Evolutionary conservation across 192 early-diverging fungal genomes (phyloP).

Genomic region (Linnemannia schmuckeri): DNA sequence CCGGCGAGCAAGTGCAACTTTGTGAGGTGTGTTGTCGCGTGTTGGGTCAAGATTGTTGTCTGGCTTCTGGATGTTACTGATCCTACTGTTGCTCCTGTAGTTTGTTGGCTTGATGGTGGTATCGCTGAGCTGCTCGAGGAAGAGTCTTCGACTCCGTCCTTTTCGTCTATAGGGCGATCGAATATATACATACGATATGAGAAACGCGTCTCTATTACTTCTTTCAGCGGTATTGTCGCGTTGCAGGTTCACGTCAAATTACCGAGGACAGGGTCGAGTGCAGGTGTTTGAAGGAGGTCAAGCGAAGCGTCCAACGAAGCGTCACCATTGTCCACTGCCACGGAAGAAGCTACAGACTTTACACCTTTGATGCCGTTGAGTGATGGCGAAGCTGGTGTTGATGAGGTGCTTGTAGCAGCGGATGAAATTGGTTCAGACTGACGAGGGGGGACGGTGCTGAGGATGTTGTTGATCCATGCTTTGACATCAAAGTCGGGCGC

Average conservation of each 20-base stretch:
- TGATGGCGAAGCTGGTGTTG: neutral
- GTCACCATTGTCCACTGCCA: conserved; percentile 19
- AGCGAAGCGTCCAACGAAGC: conserved; percentile 44
- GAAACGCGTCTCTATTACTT: neutral
- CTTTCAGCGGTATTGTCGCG: neutral
- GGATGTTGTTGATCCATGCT: conserved; percentile 72
- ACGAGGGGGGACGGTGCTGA: conserved; percentile 39
- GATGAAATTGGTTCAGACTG: conserved; percentile 10
- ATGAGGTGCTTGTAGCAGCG: neutral
- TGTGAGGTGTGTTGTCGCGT: conserved; percentile 66
- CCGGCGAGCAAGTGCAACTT: conserved; percentile 71
- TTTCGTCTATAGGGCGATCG: conserved; percentile 8
- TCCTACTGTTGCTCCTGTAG: conserved; percentile 10
- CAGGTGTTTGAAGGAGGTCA: conserved; percentile 47
- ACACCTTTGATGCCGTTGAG: conserved; percentile 2
- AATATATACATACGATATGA: neutral
- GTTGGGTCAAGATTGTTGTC: conserved; percentile 48
- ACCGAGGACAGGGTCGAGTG: conserved; percentile 50
- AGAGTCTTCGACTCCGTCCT: conserved; percentile 15
- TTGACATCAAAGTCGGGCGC: conserved; percentile 72
- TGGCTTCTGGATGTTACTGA: conserved; percentile 15
- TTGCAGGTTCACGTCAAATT: neutral
- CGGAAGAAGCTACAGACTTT: conserved; percentile 2
- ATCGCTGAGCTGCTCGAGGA: conserved; percentile 12
- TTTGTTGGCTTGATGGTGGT: conserved; percentile 18